Evolutionary conservation across 2,329 filamentous ascomycete genomes (phyloP).

Genomic region (Conoideocrella luteorostrata): DNA sequence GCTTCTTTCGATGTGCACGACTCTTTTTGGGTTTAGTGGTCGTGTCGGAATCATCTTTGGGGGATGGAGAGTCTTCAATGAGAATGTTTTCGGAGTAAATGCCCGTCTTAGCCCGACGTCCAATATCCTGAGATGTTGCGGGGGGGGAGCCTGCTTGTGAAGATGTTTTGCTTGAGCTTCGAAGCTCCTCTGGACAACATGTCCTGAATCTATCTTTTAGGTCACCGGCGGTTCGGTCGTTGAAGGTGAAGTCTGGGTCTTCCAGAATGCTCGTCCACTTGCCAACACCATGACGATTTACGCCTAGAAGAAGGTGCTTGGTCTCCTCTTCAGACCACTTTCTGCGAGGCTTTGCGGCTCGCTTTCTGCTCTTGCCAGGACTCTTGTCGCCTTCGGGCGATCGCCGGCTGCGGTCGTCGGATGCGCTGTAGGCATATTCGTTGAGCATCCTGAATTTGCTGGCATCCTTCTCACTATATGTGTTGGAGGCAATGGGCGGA

Average conservation of each 20-base stretch:
- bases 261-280: constrained; percentile 61
- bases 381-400: constrained; percentile 26
- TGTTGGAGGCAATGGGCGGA: constrained; percentile 53
- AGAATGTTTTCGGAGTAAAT: constrained; percentile 51
- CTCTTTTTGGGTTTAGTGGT: constrained; percentile 40
- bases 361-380: constrained; percentile 39
- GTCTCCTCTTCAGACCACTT: constrained; percentile 63
- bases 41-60: constrained; percentile 28
- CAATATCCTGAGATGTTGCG: constrained; percentile 19
- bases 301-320: constrained; percentile 53
- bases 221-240: constrained; percentile 54
- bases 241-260: constrained; percentile 54
- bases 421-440: constrained; percentile 30
- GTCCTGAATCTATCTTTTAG: constrained; percentile 62
- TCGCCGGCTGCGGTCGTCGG: constrained; percentile 17
- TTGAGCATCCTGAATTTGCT: constrained; percentile 35
- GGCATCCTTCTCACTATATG: constrained; percentile 44
- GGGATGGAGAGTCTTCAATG: constrained; percentile 31
- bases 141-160: constrained; percentile 17
- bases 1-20: constrained; percentile 48
- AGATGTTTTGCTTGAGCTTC: constrained; percentile 30
- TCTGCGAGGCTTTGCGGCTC: constrained; percentile 50
- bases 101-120: constrained; percentile 38
- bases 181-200: constrained; percentile 57
- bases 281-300: constrained; percentile 56